A percentile compares a stretch with the other conserved stretches of the same genome.
Conservation (phyloP, 2,329 filamentous ascomycete species). For the Cladosporium sphaerospermum region DNA sequence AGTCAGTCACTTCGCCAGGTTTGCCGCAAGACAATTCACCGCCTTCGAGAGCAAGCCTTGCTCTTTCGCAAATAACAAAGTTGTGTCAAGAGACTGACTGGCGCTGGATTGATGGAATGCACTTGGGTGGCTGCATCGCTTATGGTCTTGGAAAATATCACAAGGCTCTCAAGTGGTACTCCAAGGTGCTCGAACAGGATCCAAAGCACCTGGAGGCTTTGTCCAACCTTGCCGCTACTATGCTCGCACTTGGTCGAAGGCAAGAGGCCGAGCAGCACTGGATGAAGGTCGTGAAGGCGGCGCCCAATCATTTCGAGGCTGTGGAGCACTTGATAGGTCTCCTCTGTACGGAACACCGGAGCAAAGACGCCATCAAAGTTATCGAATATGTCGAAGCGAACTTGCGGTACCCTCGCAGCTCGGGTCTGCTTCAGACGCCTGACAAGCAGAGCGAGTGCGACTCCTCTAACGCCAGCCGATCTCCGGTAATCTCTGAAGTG, state of each 20-base stretch:
- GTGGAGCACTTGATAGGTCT: conserved; percentile 90
- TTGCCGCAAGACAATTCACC: conserved; percentile 32
- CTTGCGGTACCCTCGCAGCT: conserved; percentile 48
- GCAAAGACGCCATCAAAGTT: conserved; percentile 76
- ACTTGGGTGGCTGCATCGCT: conserved; percentile 83
- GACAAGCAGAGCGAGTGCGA: conserved; percentile 56
- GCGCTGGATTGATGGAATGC: conserved; percentile 89
- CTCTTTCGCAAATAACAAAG: conserved; percentile 64
- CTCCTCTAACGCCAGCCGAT: conserved; percentile 46
- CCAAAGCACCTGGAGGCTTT: conserved; percentile 78
- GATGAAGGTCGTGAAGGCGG: conserved; percentile 73
- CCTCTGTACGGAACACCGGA: conserved; percentile 73
- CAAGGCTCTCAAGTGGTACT: conserved; percentile 69
- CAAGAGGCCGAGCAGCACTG: conserved; percentile 82
- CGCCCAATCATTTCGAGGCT: conserved; percentile 87
- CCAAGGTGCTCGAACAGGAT: conserved; percentile 56
- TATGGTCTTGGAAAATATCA: conserved; percentile 84
- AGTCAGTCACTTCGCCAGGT: conserved; percentile 15
- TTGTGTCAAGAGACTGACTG: conserved; percentile 74
- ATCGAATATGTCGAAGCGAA: conserved; percentile 79
- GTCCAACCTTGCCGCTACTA: conserved; percentile 84
- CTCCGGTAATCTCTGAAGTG: conserved; percentile 47
- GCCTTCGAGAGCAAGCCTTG: conserved; percentile 53
- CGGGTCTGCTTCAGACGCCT: conserved; percentile 41
- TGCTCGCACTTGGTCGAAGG: conserved; percentile 75